Evolutionary conservation across 2,329 filamentous ascomycete species (phyloP).

Genomic region (Epichloe sp.): DNA sequence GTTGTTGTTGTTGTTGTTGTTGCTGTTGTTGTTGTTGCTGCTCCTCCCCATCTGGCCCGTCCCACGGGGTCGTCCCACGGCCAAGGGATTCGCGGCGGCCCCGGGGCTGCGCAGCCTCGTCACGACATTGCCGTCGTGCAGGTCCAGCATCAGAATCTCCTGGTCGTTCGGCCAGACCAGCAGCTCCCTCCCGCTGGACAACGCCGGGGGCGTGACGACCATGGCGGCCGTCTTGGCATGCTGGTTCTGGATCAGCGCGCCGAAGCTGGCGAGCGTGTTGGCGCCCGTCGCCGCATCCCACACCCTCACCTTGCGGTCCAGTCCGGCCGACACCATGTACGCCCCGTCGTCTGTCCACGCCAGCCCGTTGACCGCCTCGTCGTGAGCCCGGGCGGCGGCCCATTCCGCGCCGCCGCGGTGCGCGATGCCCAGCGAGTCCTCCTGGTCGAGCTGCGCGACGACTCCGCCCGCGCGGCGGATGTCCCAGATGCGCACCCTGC

Average conservation of each 20-base stretch:
- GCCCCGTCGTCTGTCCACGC: slow-evolving; percentile 71
- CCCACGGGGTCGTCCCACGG: slow-evolving; percentile 18
- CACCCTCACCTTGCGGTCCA: slow-evolving; percentile 73
- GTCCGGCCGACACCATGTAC: slow-evolving; percentile 66
- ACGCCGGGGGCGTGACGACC: slow-evolving; percentile 43
- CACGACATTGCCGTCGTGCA: slow-evolving; percentile 63
- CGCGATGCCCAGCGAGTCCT: slow-evolving; percentile 62
- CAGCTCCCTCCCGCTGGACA: slow-evolving; percentile 42
- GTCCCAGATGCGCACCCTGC: slow-evolving; percentile 76
- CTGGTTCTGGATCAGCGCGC: slow-evolving; percentile 64
- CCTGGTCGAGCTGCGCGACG: slow-evolving; percentile 68
- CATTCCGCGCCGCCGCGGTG: slow-evolving; percentile 19
- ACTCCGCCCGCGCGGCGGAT: slow-evolving; percentile 65
- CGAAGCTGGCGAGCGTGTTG: slow-evolving; percentile 82
- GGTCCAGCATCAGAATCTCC: slow-evolving; percentile 67
- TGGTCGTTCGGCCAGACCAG: slow-evolving; percentile 72
- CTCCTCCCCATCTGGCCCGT: slow-evolving; percentile 42
- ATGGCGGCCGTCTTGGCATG: slow-evolving; percentile 49
- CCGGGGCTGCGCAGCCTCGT: slow-evolving; percentile 57
- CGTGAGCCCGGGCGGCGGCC: slow-evolving; percentile 52
- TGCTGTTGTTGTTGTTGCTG: too few relatives aligned
- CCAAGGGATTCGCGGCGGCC: slow-evolving; percentile 30
- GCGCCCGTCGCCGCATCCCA: slow-evolving; percentile 73
- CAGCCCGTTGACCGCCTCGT: slow-evolving; percentile 71
- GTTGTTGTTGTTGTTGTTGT: too few relatives aligned